Percentiles rank a stretch among this genome's conserved stretches.
Evolutionary conservation across 305 asterid species (phyloP).

Genomic region (Rubia tinctorum): DNA sequence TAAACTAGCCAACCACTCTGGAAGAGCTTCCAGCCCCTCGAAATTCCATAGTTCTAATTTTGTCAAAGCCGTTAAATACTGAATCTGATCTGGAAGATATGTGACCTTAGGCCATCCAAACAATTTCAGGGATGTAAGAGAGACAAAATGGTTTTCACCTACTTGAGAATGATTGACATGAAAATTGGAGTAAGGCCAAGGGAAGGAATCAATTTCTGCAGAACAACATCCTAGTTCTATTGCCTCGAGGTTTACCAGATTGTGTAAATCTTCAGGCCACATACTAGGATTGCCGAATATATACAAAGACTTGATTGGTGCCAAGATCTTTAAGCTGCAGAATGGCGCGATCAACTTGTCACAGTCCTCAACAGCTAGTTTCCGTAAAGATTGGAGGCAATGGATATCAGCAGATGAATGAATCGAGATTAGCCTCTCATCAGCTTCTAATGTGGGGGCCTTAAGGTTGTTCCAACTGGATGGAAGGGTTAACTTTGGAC

Average conservation of each 20-base stretch:
- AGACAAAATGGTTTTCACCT: neutral
- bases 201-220: neutral
- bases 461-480: neutral
- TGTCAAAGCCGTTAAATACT: neutral
- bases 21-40: constrained; percentile 7
- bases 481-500: neutral
- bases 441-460: neutral
- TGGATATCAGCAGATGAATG: neutral
- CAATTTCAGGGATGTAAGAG: neutral
- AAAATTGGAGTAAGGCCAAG: neutral
- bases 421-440: neutral
- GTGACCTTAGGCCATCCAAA: neutral
- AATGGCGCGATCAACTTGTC: neutral
- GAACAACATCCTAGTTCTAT: neutral
- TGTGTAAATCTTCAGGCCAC: neutral
- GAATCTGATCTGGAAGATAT: constrained; percentile 10
- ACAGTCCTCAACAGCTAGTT: neutral
- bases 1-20: constrained; percentile 10
- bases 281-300: neutral
- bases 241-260: neutral
- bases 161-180: neutral
- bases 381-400: neutral
- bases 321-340: neutral
- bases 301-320: neutral
- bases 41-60: neutral